Evolutionary conservation across 73 alveolate genomes (phyloP), one percentile per base, ranked within the genome.

Genomic region (Paramecium caudatum): DNA sequence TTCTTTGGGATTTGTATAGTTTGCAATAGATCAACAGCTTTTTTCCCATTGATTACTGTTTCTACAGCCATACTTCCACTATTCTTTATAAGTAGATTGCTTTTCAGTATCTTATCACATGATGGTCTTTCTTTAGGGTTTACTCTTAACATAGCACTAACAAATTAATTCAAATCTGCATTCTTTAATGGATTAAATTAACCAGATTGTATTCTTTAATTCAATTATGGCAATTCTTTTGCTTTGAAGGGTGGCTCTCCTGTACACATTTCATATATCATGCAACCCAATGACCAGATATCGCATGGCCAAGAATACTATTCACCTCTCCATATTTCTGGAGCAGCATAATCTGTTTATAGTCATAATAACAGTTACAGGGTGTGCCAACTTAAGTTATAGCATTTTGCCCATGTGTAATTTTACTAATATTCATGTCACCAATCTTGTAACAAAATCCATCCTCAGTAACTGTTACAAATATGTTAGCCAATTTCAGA

Each of bases 341-440:
- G 99, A 55, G 96, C 84, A 37, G 99, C 97, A 87, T 96, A 96
- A 6, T 10, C 80, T 55, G 3, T 10, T 10, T 23, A 55, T 55
- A 90, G n/a, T 5, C 23, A 1, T 39, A 6, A 4, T 19, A 17
- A 55, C 9, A 2, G 0, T 27, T 55, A 55, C 96, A 96, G 32
- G 99, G 99, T 13, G 99, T 96, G 7, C 99, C 99, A 7, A 97
- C 95, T 85, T 94, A 17, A 9, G 92, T 85, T 19, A 55, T 39
- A 21, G 90, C 81, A 39, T 33, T 85, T 39, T 69, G 23, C 2
- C 78, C 82, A 62, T 94, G 90, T 2, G 97, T 96, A 1, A 97
- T 98, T 95, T 97, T 97, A 4, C 98, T 94, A 46, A 97, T 98
- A 70, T 96, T 96, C 30, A 97, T 90, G 78, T 96, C 99, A 1